Conservation (phyloP, 345 rosid species). For the Sisymbrium altissimum region DNA sequence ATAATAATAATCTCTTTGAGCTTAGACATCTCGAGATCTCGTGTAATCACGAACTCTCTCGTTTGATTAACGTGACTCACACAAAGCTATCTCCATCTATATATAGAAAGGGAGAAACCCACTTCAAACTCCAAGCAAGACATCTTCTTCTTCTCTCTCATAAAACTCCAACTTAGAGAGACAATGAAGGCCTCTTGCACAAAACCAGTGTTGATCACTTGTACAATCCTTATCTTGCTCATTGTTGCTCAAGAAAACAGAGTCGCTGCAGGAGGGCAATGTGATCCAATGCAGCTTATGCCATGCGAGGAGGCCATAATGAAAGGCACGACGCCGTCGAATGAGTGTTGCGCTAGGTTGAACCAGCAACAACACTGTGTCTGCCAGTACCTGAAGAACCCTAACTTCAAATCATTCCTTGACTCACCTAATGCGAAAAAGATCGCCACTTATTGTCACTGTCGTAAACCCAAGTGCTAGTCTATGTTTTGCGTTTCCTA, state of each 20-base stretch:
- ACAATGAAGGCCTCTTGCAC: slow-evolving; percentile 49
- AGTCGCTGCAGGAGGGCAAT: slow-evolving; percentile 45
- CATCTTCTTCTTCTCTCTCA: neutral
- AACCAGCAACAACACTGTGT: slow-evolving; percentile 77
- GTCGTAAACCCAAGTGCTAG: slow-evolving; percentile 80
- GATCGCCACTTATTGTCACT: slow-evolving; percentile 64
- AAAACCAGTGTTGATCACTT: slow-evolving; percentile 34
- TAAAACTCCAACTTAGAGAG: neutral
- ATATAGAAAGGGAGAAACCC: slow-evolving; percentile 10
- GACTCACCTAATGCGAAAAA: slow-evolving; percentile 78
- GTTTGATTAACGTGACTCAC: neutral
- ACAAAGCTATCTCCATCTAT: slow-evolving; percentile 15
- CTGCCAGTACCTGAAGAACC: slow-evolving; percentile 73
- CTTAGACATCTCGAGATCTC: slow-evolving; percentile 22
- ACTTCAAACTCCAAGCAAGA: slow-evolving; percentile 16
- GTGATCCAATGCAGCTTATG: slow-evolving; percentile 61
- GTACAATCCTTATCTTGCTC: slow-evolving; percentile 36
- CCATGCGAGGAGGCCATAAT: slow-evolving; percentile 62
- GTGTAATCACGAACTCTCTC: slow-evolving; percentile 2
- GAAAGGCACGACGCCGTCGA: slow-evolving; percentile 49
- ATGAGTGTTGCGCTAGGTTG: slow-evolving; percentile 63
- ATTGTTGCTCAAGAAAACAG: slow-evolving; percentile 41
- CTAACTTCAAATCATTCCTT: slow-evolving; percentile 51
- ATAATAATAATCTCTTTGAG: neutral
- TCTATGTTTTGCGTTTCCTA: neutral